Percentiles rank a stretch among this genome's conserved stretches.
These are phyloP conservation scores for Myrmaecium sp. DNA, from an alignment of 2,329 filamentous ascomycete genomes.

Conservation along the genomic window DNA sequence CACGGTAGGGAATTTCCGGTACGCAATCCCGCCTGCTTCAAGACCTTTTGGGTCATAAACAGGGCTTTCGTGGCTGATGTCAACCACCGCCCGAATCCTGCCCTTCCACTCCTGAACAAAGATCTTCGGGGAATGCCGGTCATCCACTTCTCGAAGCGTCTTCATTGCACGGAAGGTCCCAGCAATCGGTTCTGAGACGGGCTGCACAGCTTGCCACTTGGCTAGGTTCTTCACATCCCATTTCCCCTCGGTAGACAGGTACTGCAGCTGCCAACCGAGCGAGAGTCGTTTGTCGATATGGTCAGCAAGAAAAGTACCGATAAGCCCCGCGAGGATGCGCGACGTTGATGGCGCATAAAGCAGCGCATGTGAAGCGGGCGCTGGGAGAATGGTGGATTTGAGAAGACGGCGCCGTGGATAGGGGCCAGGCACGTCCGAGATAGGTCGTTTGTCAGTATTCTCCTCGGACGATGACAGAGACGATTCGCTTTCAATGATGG, in stretches of 20 bases:
- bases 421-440: conserved; percentile 29
- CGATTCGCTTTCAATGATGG: conserved; percentile 6
- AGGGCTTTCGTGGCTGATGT: conserved; percentile 80
- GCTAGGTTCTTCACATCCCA: conserved; percentile 95
- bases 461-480: no score
- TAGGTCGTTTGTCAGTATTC: conserved; percentile 24
- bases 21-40: conserved; percentile 26
- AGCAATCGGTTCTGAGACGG: conserved; percentile 64
- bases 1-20: conserved; percentile 77
- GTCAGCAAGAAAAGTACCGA: conserved; percentile 63
- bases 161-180: conserved; percentile 79
- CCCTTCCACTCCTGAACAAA: conserved; percentile 54
- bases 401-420: conserved; percentile 26
- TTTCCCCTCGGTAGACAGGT: conserved; percentile 77
- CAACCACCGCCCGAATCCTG: conserved; percentile 60
- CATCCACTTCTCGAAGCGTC: conserved; percentile 78
- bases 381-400: conserved; percentile 52
- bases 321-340: conserved; percentile 60
- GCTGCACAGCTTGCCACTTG: conserved; percentile 71
- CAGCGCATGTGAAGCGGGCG: conserved; percentile 67
- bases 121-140: conserved; percentile 55
- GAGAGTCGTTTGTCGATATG: conserved; percentile 64
- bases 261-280: conserved; percentile 79
- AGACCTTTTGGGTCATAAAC: conserved; percentile 59
- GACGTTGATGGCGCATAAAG: conserved; percentile 64